Evolutionary conservation across 192 early-diverging fungal genomes (phyloP), one percentile per base, ranked within the genome.

Genomic region (Backusella liffmaniae): DNA sequence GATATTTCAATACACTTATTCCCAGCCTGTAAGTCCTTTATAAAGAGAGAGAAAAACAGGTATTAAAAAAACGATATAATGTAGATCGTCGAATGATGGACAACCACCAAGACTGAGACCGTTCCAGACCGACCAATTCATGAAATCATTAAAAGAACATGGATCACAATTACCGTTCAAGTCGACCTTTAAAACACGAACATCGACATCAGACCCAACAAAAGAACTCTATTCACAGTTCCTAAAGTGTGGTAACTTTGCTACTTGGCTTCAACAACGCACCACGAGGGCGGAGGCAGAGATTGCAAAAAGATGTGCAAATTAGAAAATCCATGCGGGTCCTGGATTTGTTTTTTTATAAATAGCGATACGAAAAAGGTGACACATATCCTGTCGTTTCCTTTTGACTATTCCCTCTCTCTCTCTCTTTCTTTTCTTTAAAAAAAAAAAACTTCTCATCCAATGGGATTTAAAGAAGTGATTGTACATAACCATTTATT

Each of bases 161-260:
- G 83, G 90, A 67, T 70, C 81, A 59, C 76, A 87, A 84, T 66
- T 90, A 32, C 76, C 79, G 59, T 77, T 86, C 49, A 81, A 77
- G 76, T 79, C 85, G 0, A 46, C 86, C 71, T 76, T 93, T 87
- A 79, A 86, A 83, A 75, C 82, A 18, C 72, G 83, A 53, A 72
- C 87, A 78, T 62, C 56, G 1, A 62, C 56, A 12, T 29, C 56
- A 8, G 86, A 90, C 62, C 80, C 93, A 37, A 82, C 91, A 65
- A 85, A 89, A 53, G 93, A 95, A 75, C 90, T 99, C 67, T 99
- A 99, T 83, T 77, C 82, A 37, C 90, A 90, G 67, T 99, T 99
- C 80, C 83, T 98, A 51, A 93, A 93, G 81, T 96, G 95, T 62
- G 92, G 95, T 62, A 98, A 97, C 76, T 99, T 99, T 90, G 96